Base-by-base conservation (phyloP, 257 asterid species). In the Solanum phureja region DNA sequence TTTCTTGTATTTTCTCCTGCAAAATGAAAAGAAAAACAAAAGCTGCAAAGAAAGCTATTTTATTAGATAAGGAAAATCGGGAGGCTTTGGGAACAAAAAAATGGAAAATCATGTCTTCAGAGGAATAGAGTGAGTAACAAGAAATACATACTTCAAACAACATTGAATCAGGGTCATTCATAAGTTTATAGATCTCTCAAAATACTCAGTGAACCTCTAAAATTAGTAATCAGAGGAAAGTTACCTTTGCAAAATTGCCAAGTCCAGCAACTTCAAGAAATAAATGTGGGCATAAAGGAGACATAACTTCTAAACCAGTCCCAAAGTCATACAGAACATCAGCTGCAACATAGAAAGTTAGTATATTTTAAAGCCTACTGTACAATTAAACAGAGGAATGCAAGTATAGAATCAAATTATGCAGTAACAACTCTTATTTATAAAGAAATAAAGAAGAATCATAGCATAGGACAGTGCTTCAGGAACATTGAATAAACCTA, bases 191-290 rank as follows among this genome's bases (percentile, higher is more conserved):
- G 11, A 76, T 77, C n/a, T 77, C 84, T 56, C n/a, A n/a, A 44
- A 40, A n/a, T 40, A 77, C 13, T 12, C 62, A 35, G 37, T 44
- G 66, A 86, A 21, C 85, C 66, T 79, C 85, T 24, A 24, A 14
- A 75, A 82, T 49, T 18, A 82, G 42, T 14, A 29, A 19, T 37
- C 69, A 82, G 31, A 49, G 69, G 37, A 38, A 82, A 49, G 92
- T 90, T 66, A 96, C 99, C 94, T 96, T 97, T 16, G 99, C 99
- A 33, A 97, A 95, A 92, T 97, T 97, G 31, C 99, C 99, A 87
- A 97, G 99, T 81, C 99, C 98, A 31, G 99, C 99, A 95, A 96
- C 90, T 92, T 97, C 97, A 90, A 97, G 99, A 94, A 97, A 97
- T 87, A 97, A 87, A 23, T 97, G 99, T 3, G 99, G 99, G 87